These are phyloP conservation scores for Thelonectria olida DNA, from an alignment of 2,329 filamentous ascomycete species.

Conservation along the genomic window DNA sequence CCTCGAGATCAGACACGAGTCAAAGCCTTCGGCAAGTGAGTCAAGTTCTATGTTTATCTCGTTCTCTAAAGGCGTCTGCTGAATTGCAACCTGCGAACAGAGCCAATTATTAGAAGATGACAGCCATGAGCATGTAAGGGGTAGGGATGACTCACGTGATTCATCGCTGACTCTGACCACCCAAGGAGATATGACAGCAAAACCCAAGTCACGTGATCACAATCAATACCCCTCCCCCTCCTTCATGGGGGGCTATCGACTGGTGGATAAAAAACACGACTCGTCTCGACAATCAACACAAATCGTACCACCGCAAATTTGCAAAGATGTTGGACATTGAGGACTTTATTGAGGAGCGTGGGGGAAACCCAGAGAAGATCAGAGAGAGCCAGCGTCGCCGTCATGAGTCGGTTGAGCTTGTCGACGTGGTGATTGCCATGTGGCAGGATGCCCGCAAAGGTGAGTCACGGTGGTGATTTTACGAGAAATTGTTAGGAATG, in stretches of 20 bases:
- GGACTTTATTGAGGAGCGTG: constrained; percentile 86
- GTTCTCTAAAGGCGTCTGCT: no score
- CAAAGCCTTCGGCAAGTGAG: no score
- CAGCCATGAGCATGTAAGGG: no score
- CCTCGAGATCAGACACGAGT: not conserved
- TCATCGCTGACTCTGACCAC: not conserved
- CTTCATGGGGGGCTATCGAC: constrained; percentile 33
- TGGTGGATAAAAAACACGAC: constrained; percentile 35
- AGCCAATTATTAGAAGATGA: no score
- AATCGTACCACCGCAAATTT: constrained; percentile 29
- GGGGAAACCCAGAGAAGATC: constrained; percentile 90
- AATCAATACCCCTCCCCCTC: constrained; percentile 40
- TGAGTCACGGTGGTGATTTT: constrained; percentile 34
- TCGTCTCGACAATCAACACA: constrained; percentile 24
- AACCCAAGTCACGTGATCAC: constrained; percentile 35
- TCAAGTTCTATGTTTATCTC: no score
- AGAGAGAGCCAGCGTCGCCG: constrained; percentile 89
- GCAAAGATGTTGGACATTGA: constrained; percentile 76
- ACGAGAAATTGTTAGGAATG: not conserved
- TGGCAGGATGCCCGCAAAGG: constrained; percentile 87
- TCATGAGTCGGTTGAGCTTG: constrained; percentile 80
- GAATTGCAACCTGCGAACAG: not conserved
- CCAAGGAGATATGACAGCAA: not conserved
- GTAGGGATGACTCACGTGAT: constrained; percentile 13
- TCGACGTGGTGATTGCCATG: constrained; percentile 89